Evolutionary conservation across 495 filamentous ascomycete genomes (phyloP), one percentile per base, ranked within the genome.

Genomic region (Trichoderma asperelloides): DNA sequence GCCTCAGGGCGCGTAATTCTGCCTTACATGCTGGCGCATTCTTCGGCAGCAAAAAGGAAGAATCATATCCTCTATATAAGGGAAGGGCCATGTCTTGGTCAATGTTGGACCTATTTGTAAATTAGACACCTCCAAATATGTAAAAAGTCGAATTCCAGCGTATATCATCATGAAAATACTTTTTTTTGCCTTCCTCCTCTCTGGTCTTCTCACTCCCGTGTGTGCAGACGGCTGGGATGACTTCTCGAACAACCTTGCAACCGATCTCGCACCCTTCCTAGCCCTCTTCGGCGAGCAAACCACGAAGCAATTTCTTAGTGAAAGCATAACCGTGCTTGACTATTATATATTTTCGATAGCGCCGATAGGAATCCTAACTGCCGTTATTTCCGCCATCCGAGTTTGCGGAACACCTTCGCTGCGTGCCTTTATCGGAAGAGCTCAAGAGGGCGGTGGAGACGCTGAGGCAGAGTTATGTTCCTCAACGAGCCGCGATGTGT

Each of bases 281-380:
- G 68, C 77, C 4, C 74, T 84, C 0, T 83, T 85, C 47, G 83
- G 83, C 9, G 82, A 84, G 66, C 74, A 74, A 47, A 69, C 80
- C 18, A 84, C 82, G 1, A 83, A 79, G 67, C 84, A 85, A 69
- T 86, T 75, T 62, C 78, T 86, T 21, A 82, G 81, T 66, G 81
- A 83, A 66, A 77, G 76, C 2, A 77, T 74, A 13, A 76, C 69
- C 13, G 15, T 73, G 1, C 63, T 65, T 47, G 47, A 51, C n/a
- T 21, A 51, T 9, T 51, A 21, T 21, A 51, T 51, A 3, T 51
- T 51, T 9, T 18, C 79, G 0, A 70, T 84, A 7, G 76, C 77
- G 0, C 82, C 82, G 0, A 71, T 84, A 0, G 82, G 82, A 0
- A 79, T 85, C 33, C 62, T 85, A 28, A 85, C 83, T 0, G 77